phyloP scores from a whole-genome alignment of 2,329 filamentous ascomycete genomes.

The Neonectria neomacrospora region DNA sequence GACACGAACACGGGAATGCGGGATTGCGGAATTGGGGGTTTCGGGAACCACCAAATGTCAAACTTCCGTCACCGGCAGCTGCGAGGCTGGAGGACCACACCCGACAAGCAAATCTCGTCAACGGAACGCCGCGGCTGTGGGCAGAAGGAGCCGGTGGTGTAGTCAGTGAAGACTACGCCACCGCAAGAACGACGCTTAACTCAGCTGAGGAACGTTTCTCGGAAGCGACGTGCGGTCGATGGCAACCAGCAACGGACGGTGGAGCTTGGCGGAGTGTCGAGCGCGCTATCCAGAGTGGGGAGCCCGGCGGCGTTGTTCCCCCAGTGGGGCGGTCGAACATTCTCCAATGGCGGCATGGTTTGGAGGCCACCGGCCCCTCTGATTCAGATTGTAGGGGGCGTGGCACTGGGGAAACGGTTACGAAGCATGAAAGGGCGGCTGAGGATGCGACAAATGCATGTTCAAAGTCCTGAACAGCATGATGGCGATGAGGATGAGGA shows the following conservation, averaged over 20 bases:
- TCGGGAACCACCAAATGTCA: slow-evolving; percentile 32
- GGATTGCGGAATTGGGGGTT: slow-evolving; percentile 17
- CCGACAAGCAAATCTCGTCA: slow-evolving; percentile 33
- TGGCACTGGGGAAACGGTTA: slow-evolving; percentile 37
- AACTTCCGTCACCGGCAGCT: slow-evolving; percentile 26
- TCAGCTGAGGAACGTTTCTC: slow-evolving; percentile 40
- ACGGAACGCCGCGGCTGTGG: slow-evolving; percentile 33
- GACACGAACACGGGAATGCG: slow-evolving; percentile 16
- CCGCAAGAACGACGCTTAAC: slow-evolving; percentile 40
- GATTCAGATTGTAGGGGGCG: slow-evolving; percentile 39
- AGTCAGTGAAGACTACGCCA: slow-evolving; percentile 35
- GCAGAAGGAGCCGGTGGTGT: slow-evolving; percentile 34
- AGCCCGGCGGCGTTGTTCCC: slow-evolving; percentile 35
- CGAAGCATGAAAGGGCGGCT: slow-evolving; percentile 36
- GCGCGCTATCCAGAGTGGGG: slow-evolving; percentile 36
- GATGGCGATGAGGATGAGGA: slow-evolving; percentile 6
- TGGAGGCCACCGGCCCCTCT: slow-evolving; percentile 34
- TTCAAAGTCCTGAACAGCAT: slow-evolving; percentile 15
- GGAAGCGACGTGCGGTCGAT: slow-evolving; percentile 28
- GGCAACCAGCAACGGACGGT: slow-evolving; percentile 26
- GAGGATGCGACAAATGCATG: slow-evolving; percentile 26
- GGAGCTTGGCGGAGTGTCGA: slow-evolving; percentile 40
- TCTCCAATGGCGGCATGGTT: slow-evolving; percentile 28
- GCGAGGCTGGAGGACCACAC: slow-evolving; percentile 36
- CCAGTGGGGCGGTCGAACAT: slow-evolving; percentile 38